Conservation (phyloP, 2,329 filamentous ascomycete genomes). For the Fusarium euwallaceae region DNA sequence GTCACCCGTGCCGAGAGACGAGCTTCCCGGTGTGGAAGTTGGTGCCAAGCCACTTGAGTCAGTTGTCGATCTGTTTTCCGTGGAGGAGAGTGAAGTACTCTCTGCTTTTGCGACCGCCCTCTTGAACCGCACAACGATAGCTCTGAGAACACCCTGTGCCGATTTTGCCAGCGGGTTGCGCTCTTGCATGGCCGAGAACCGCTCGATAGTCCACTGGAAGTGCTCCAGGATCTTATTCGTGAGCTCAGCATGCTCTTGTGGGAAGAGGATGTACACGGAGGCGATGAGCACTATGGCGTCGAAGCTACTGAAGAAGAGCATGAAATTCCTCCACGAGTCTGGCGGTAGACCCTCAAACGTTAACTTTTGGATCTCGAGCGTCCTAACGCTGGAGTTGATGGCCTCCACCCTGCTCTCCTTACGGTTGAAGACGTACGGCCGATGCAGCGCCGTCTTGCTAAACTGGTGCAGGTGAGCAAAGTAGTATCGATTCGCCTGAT, state of each 20-base stretch:
- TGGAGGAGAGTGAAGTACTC: constrained; percentile 27
- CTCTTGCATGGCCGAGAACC: constrained; percentile 68
- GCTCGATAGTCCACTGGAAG: constrained; percentile 70
- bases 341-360: constrained; percentile 63
- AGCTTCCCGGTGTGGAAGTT: constrained; percentile 34
- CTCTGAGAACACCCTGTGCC: constrained; percentile 67
- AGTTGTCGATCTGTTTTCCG: constrained; percentile 7
- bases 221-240: constrained; percentile 64
- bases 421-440: constrained; percentile 72
- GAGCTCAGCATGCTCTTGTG: constrained; percentile 65
- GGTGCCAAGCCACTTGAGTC: constrained; percentile 7
- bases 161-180: constrained; percentile 67
- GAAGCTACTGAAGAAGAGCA: constrained; percentile 73
- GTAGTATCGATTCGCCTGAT: constrained; percentile 60
- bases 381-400: constrained; percentile 66
- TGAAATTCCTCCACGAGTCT: constrained; percentile 65
- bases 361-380: constrained; percentile 67
- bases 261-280: constrained; percentile 72
- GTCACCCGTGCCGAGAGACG: constrained; percentile 14
- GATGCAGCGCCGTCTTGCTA: constrained; percentile 70
- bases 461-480: constrained; percentile 65
- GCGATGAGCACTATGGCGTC: constrained; percentile 73
- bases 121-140: constrained; percentile 67
- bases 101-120: constrained; percentile 58
- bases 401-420: constrained; percentile 66